Evolutionary conservation across 768 basidiomycete genomes (phyloP), one percentile per base, ranked within the genome.

Genomic region (Rhodotorula babjevae): DNA sequence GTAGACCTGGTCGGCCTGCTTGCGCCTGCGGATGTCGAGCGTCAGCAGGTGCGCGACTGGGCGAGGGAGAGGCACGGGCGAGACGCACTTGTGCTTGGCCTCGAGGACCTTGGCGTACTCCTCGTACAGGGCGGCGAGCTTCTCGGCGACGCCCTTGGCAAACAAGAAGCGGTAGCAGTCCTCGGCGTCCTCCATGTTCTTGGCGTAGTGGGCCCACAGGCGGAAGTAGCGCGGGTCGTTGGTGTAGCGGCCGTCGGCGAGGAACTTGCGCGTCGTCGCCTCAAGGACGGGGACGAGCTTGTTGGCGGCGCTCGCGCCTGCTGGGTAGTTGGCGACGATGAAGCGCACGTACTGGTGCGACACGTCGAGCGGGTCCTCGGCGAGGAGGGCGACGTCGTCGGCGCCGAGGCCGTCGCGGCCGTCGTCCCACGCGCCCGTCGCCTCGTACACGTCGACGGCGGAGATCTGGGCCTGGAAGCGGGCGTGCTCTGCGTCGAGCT

Each of bases 311-410:
- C 89, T 85, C 58, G 86, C 84, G 61, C 90, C 88, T 60, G 86
- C 84, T 58, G 95, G 93, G 79, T 94, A 93, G 77, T 87, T 87
- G 75, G 92, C 88, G 69, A 89, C 83, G 47, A 89, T 93, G 91
- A 93, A 98, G 72, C 90, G 87, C 63, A 97, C 87, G 81, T 93
- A 96, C 79, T 88, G 85, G 80, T 90, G 86, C 75, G 93, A 95
- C 1, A 88, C 85, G 3, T 90, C 89, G 36, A 98, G 85, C 15
- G 95, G 92, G 79, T 98, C 95, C 74, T 90, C 89, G 19, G 82
- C 64, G 36, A 72, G 42, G 36, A 31, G 27, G 0, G 42, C 46
- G 25, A 76, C 64, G 8, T 76, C 62, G 29, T 61, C 67, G 11
- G n/a, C 3, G 1, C 14, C 4, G 36, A 71, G 44, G 4, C 72